These are phyloP conservation scores for Antitrichia curtipendula DNA, from an alignment of 225 moss, liverwort and hornwort species.

Conservation along the genomic window DNA sequence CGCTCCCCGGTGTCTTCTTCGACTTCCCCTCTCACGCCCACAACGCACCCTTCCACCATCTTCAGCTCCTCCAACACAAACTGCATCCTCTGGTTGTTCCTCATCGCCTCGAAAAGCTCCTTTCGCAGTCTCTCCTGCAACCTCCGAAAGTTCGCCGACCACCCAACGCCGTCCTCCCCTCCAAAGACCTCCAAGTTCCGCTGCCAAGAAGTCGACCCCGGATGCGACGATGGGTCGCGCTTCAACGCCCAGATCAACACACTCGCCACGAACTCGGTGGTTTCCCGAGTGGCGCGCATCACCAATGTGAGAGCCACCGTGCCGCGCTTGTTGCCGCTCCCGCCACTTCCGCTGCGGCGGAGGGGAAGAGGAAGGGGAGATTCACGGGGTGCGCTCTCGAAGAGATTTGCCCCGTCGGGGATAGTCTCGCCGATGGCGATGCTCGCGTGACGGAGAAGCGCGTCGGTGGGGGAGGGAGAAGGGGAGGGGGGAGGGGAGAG, in stretches of 20 bases:
- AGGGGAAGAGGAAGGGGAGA: not conserved
- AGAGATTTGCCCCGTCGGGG: not conserved
- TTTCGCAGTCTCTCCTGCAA: slow-evolving; percentile 29
- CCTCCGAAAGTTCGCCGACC: slow-evolving; percentile 15
- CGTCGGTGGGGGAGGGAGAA: not conserved
- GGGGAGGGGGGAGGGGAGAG: not conserved
- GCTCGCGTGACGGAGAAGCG: slow-evolving; percentile 1
- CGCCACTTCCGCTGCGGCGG: not conserved
- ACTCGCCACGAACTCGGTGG: slow-evolving; percentile 37
- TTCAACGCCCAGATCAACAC: slow-evolving; percentile 33
- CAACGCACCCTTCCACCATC: not conserved
- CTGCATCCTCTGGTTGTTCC: not conserved
- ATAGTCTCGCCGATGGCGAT: slow-evolving; percentile 13
- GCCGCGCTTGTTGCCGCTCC: not conserved
- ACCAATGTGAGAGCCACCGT: slow-evolving; percentile 10
- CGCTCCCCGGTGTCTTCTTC: not conserved
- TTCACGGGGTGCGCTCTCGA: not conserved
- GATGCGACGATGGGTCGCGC: slow-evolving; percentile 3
- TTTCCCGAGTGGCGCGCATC: slow-evolving; percentile 36
- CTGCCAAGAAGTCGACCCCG: slow-evolving; percentile 5
- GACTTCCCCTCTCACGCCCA: not conserved
- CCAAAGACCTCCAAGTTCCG: slow-evolving; percentile 11
- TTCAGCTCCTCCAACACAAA: slow-evolving; percentile 24
- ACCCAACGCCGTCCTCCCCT: not conserved
- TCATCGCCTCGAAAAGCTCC: slow-evolving; percentile 13